These are phyloP conservation scores for Pichia manshurica DNA, from an alignment of 805 yeast genomes.

Conservation along the genomic window DNA sequence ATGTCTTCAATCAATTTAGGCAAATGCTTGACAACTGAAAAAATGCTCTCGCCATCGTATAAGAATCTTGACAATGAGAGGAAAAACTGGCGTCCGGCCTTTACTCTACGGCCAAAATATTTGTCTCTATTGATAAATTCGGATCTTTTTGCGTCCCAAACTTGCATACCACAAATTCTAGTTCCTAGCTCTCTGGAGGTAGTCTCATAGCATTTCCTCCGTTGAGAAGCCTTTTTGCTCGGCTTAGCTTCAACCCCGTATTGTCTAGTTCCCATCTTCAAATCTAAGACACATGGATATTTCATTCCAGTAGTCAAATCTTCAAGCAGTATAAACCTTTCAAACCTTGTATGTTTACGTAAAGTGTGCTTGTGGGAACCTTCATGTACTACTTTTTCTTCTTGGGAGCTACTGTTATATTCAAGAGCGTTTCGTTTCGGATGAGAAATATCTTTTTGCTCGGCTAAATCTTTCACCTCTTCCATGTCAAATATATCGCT, in stretches of 20 bases:
- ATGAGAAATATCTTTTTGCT: neutral
- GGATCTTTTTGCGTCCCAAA: constrained; percentile 48
- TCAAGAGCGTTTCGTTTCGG: no score
- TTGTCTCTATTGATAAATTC: constrained; percentile 72
- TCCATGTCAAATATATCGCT: constrained; percentile 9
- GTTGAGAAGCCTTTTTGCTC: constrained; percentile 71
- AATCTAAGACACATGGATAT: constrained; percentile 86
- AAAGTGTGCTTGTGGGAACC: constrained; percentile 5
- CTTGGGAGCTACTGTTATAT: constrained; percentile 4
- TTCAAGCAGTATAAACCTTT: constrained; percentile 80
- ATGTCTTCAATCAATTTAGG: constrained; percentile 60
- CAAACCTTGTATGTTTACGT: constrained; percentile 48
- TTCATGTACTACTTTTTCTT: constrained; percentile 2
- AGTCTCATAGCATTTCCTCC: constrained; percentile 72
- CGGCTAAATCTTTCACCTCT: constrained; percentile 10
- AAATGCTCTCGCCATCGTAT: constrained; percentile 61
- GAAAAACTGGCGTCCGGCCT: constrained; percentile 71
- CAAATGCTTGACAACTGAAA: constrained; percentile 59
- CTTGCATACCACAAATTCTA: constrained; percentile 92
- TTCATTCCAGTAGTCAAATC: constrained; percentile 81
- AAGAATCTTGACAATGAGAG: constrained; percentile 67
- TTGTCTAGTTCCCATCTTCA: constrained; percentile 98
- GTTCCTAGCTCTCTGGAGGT: constrained; percentile 83
- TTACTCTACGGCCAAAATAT: constrained; percentile 81
- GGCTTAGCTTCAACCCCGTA: constrained; percentile 88